phyloP scores from a whole-genome alignment of 2,329 filamentous ascomycete species.

The Fonsecaea monophora region DNA sequence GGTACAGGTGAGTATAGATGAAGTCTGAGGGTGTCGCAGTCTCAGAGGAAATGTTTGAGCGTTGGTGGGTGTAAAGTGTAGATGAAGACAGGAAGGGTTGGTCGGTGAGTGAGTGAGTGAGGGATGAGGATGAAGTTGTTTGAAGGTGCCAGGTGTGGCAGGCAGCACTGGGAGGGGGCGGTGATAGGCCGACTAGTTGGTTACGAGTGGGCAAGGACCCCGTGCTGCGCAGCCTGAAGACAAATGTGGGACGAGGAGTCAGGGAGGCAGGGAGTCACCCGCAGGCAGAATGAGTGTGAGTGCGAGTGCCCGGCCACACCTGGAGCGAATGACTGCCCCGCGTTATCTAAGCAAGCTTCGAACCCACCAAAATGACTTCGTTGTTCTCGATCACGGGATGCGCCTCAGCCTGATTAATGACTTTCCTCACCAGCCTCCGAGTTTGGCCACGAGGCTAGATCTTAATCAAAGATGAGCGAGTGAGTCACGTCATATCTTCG shows the following conservation, averaged over 20 bases:
- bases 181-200: constrained; percentile 14
- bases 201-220: constrained; percentile 7
- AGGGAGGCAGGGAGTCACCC: background rate
- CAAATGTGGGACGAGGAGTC: background rate
- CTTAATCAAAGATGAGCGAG: constrained; percentile 10
- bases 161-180: constrained; percentile 15
- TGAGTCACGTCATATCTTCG: constrained; percentile 19
- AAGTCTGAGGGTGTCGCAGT: background rate
- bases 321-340: background rate
- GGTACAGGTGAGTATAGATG: background rate
- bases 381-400: constrained; percentile 18
- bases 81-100: constrained; percentile 37
- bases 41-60: constrained; percentile 33
- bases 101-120: constrained; percentile 30
- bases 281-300: background rate
- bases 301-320: constrained; percentile 12
- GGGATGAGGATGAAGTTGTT: constrained; percentile 1
- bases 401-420: constrained; percentile 7
- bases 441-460: constrained; percentile 16
- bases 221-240: background rate
- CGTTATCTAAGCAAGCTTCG: constrained; percentile 4
- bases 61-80: constrained; percentile 33
- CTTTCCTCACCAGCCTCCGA: background rate
- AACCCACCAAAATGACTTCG: background rate
- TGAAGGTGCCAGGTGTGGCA: constrained; percentile 22